A percentile compares a stretch with the other conserved stretches of the same genome.
Evolutionary conservation across 2,329 filamentous ascomycete species (phyloP).

Genomic region (Pseudocercospora vitis): DNA sequence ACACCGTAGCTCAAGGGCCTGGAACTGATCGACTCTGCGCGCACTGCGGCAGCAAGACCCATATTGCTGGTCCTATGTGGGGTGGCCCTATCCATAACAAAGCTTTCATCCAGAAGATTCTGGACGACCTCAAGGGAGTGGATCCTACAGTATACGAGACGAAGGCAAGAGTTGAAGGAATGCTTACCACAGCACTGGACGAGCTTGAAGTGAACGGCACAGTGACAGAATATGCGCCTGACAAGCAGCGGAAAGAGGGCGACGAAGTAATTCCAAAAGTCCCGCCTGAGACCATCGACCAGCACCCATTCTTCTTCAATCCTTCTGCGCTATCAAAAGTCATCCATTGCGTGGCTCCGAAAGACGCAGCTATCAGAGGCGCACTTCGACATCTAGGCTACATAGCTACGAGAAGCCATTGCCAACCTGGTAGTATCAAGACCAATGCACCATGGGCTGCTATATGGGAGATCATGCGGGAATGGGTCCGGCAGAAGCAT

Average conservation of each 20-base stretch:
- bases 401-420: conserved; percentile 79
- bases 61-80: conserved; percentile 93
- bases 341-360: conserved; percentile 75
- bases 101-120: conserved; percentile 75
- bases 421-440: conserved; percentile 85
- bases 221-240: conserved; percentile 11
- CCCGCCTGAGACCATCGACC: conserved; percentile 66
- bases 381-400: conserved; percentile 81
- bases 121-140: conserved; percentile 68
- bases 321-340: conserved; percentile 72
- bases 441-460: conserved; percentile 89
- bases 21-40: conserved; percentile 66
- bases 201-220: conserved; percentile 52
- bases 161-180: conserved; percentile 77
- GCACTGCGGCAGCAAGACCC: conserved; percentile 83
- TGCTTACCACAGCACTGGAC: conserved; percentile 85
- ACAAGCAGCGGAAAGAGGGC: conserved; percentile 8
- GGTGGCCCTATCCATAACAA: conserved; percentile 83
- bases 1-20: conserved; percentile 71
- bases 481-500: conserved; percentile 80
- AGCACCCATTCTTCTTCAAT: conserved; percentile 82
- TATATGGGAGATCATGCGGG: conserved; percentile 89
- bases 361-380: conserved; percentile 76
- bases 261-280: conserved; percentile 44
- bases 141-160: conserved; percentile 75